Conservation (phyloP, 1,139 yeast species). For the Blastobotrys arbuscula region DNA sequence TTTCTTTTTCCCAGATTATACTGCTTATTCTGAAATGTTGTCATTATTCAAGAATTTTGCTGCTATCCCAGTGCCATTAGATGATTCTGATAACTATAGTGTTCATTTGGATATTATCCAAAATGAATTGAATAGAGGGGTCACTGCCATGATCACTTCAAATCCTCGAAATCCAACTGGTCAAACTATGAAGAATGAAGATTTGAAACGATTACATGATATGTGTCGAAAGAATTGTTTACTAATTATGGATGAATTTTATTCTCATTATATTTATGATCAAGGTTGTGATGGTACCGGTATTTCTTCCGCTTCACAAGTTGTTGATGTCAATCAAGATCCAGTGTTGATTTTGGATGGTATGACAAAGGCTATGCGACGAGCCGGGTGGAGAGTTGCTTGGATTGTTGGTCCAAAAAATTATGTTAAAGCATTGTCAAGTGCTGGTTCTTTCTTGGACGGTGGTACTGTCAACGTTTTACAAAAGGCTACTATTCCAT, state of each 20-base stretch:
- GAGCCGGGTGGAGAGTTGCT: slow-evolving; percentile 68
- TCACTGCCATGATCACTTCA: slow-evolving; percentile 55
- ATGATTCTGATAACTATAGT: slow-evolving; percentile 55
- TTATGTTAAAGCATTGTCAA: slow-evolving; percentile 51
- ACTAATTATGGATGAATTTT: slow-evolving; percentile 64
- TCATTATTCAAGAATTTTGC: slow-evolving; percentile 61
- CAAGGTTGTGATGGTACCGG: slow-evolving; percentile 55
- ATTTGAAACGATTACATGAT: slow-evolving; percentile 48
- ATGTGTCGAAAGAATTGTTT: slow-evolving; percentile 55
- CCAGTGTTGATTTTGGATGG: slow-evolving; percentile 63
- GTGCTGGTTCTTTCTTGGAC: slow-evolving; percentile 60
- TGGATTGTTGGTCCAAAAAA: slow-evolving; percentile 67
- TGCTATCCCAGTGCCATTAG: slow-evolving; percentile 62
- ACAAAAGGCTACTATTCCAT: slow-evolving; percentile 58
- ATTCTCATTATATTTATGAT: slow-evolving; percentile 58
- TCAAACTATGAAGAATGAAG: slow-evolving; percentile 48
- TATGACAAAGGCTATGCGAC: slow-evolving; percentile 57
- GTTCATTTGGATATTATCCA: slow-evolving; percentile 53
- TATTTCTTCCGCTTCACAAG: slow-evolving; percentile 50
- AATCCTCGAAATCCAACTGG: slow-evolving; percentile 70
- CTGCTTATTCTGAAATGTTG: slow-evolving; percentile 70
- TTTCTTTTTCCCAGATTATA: slow-evolving; percentile 62
- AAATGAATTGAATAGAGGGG: slow-evolving; percentile 56
- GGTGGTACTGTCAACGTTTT: slow-evolving; percentile 65
- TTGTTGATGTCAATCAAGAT: slow-evolving; percentile 55